These are phyloP conservation scores for Lonicera japonica DNA, from an alignment of 129 eudicot genomes.

Conservation along the genomic window DNA sequence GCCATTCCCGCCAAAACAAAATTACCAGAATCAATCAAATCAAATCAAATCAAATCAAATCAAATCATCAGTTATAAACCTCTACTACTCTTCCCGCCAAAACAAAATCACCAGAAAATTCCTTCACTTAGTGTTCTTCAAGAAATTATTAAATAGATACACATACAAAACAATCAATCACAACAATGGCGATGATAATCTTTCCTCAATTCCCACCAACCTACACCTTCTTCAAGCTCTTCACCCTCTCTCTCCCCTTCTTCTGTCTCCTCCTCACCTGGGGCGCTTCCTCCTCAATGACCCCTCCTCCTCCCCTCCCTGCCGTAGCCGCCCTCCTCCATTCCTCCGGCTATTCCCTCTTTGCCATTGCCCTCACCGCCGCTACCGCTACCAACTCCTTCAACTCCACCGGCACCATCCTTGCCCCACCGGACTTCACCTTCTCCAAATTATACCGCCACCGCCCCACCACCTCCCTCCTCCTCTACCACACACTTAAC, in stretches of 20 bases:
- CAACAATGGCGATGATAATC: constrained; percentile 4
- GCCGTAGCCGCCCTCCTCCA: constrained; percentile 18
- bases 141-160: no score
- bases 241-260: constrained; percentile 21
- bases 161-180: no score
- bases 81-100: no score
- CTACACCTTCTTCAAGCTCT: constrained; percentile 17
- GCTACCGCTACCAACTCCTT: constrained; percentile 4
- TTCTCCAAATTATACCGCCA: constrained; percentile 15
- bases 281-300: constrained; percentile 6
- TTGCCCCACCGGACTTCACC: constrained; percentile 37
- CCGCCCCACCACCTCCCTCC: constrained; percentile 22
- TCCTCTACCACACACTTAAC: constrained; percentile 36
- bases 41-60: no score
- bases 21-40: no score
- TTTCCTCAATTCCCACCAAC: not conserved
- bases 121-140: no score
- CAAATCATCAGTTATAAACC: no score
- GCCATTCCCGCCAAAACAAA: no score
- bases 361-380: constrained; percentile 18
- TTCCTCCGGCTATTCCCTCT: constrained; percentile 19
- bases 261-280: constrained; percentile 26
- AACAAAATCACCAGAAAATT: no score
- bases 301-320: constrained; percentile 9
- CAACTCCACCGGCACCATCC: constrained; percentile 35